Evolutionary conservation across 305 asterid species (phyloP).

Genomic region (Fraxinus dipetala): DNA sequence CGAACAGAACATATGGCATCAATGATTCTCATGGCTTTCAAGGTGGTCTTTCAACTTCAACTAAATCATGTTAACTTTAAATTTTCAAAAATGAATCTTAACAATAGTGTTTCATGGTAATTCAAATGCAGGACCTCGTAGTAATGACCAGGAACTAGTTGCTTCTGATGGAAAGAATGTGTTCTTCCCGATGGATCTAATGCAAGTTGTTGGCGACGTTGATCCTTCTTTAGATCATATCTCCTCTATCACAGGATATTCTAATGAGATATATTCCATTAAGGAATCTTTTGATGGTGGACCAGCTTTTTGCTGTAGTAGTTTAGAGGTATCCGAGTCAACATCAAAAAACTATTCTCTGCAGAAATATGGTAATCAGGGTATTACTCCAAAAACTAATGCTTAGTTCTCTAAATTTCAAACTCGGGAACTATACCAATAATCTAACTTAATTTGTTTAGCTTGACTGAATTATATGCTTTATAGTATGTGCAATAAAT

Average conservation of each 20-base stretch:
- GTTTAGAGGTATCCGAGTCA: conserved; percentile 21
- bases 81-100: not conserved
- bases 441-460: not conserved
- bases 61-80: not conserved
- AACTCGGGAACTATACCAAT: not conserved
- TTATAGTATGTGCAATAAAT: not conserved
- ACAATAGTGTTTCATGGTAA: not conserved
- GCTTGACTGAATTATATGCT: not conserved
- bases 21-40: conserved; percentile 22
- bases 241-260: conserved; percentile 42
- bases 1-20: conserved; percentile 1
- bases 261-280: conserved; percentile 32
- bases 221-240: conserved; percentile 3
- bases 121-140: conserved; percentile 33
- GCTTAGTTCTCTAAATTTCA: conserved; percentile 5
- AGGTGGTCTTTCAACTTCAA: conserved; percentile 17
- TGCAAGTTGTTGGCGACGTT: not conserved
- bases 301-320: conserved; percentile 17
- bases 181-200: conserved; percentile 21
- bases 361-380: conserved; percentile 7
- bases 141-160: conserved; percentile 16
- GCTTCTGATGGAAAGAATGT: conserved; percentile 28
- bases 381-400: conserved; percentile 16
- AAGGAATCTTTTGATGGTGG: conserved; percentile 31
- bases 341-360: conserved; percentile 27